Conservation (phyloP, 2,329 filamentous ascomycete species). For the Colletotrichum aenigma region DNA sequence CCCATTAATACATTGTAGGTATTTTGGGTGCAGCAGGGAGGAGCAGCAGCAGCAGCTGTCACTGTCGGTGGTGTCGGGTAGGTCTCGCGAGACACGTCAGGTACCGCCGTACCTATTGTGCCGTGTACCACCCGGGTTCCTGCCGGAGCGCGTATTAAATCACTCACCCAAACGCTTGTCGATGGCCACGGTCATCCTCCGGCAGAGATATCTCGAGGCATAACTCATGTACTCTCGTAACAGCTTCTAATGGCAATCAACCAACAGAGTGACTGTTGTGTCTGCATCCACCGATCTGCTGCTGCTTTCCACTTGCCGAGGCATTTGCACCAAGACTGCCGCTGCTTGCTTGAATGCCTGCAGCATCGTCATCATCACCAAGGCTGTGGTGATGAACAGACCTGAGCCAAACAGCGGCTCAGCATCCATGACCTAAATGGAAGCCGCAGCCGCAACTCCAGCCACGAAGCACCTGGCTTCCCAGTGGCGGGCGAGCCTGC, state of each 20-base stretch:
- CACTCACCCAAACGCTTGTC: neutral
- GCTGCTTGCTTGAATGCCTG: neutral
- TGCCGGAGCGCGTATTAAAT: neutral
- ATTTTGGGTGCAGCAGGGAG: neutral
- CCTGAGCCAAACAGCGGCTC: neutral
- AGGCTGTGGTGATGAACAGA: neutral
- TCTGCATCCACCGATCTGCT: neutral
- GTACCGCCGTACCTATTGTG: neutral
- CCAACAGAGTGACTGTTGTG: neutral
- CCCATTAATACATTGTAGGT: neutral
- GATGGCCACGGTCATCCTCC: neutral
- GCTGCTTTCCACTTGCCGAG: neutral
- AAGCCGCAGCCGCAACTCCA: constrained; percentile 4
- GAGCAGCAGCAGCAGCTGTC: neutral
- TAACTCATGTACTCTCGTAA: neutral
- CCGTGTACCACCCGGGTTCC: neutral
- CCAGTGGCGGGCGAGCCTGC: neutral
- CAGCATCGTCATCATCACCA: neutral
- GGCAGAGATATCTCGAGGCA: neutral
- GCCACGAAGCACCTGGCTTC: neutral
- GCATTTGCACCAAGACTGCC: neutral
- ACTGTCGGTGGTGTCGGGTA: neutral
- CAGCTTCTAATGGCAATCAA: neutral
- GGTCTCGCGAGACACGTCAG: neutral
- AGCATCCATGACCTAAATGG: neutral